These are phyloP conservation scores for Fusarium albosuccineum DNA, from an alignment of 2,329 filamentous ascomycete genomes.

Conservation along the genomic window DNA sequence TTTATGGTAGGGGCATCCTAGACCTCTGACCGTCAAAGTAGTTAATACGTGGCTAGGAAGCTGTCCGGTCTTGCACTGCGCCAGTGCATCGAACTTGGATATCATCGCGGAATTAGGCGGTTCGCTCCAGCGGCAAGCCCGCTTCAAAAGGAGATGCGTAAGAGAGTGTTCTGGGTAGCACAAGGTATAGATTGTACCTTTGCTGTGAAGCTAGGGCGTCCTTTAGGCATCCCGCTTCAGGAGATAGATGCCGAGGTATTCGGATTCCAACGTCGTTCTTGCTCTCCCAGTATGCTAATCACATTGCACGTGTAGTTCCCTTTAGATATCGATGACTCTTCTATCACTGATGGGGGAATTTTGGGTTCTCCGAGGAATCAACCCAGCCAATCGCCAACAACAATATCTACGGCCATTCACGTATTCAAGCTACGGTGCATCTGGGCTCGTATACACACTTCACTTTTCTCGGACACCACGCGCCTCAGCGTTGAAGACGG, in stretches of 20 bases:
- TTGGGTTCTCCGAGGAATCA: background rate
- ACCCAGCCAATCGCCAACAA: slow-evolving; percentile 1
- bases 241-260: slow-evolving; percentile 24
- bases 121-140: background rate
- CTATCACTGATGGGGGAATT: slow-evolving; percentile 6
- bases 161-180: slow-evolving; percentile 23
- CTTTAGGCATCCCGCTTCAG: slow-evolving; percentile 6
- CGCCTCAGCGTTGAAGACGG: background rate
- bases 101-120: slow-evolving; percentile 15
- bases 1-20: background rate
- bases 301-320: slow-evolving; percentile 1
- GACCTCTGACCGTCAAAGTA: too few species aligned
- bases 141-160: slow-evolving; percentile 18
- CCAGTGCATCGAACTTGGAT: slow-evolving; percentile 30
- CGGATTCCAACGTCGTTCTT: too few species aligned
- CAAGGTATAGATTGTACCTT: slow-evolving; percentile 11
- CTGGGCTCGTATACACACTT: slow-evolving; percentile 15
- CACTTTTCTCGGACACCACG: slow-evolving; percentile 6
- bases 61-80: slow-evolving; percentile 21
- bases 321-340: slow-evolving; percentile 13
- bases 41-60: slow-evolving; percentile 10
- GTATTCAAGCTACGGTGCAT: slow-evolving; percentile 15
- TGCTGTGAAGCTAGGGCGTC: slow-evolving; percentile 17
- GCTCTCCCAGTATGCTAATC: too few species aligned
- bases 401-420: slow-evolving; percentile 19